Evolutionary conservation across 495 filamentous ascomycete species (phyloP).

Genomic region (Penicillium subrubescens): DNA sequence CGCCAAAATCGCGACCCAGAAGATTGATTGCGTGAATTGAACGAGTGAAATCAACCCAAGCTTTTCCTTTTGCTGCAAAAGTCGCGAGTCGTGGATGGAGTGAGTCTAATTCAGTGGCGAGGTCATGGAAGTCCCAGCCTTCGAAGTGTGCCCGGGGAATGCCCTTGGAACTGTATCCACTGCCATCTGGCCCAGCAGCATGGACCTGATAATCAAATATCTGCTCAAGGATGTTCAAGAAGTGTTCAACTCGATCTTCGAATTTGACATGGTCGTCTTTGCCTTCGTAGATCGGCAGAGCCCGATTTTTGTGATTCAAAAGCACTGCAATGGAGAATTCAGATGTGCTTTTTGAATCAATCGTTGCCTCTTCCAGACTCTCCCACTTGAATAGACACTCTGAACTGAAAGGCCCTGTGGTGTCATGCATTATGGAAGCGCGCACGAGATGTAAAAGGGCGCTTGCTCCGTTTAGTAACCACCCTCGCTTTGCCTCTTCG

Average conservation of each 20-base stretch:
- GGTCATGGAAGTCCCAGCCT: slow-evolving; percentile 4
- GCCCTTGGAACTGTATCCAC: slow-evolving; percentile 1
- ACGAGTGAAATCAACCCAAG: slow-evolving; percentile 40
- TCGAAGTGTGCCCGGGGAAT: slow-evolving; percentile 1
- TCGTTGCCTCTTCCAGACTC: neutral
- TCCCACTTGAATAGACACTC: neutral
- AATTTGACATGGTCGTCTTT: neutral
- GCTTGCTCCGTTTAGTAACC: slow-evolving; percentile 42
- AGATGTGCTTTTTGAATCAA: neutral
- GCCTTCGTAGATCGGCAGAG: neutral
- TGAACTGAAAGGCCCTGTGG: slow-evolving; percentile 18
- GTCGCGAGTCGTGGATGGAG: slow-evolving; percentile 12
- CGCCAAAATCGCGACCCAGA: slow-evolving; percentile 40
- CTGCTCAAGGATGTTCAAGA: neutral
- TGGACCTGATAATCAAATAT: slow-evolving; percentile 4
- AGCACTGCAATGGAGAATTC: neutral
- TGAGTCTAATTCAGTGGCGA: neutral
- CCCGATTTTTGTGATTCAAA: neutral
- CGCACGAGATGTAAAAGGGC: slow-evolving; percentile 43
- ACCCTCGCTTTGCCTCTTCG: slow-evolving; percentile 34
- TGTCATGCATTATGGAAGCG: slow-evolving; percentile 30
- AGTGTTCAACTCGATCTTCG: slow-evolving; percentile 1
- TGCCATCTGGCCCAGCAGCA: slow-evolving; percentile 2
- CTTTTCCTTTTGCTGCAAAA: slow-evolving; percentile 23
- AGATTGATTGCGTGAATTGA: slow-evolving; percentile 35